phyloP scores from a whole-genome alignment of 208 protist genomes.

The Spongospora subterranea region DNA sequence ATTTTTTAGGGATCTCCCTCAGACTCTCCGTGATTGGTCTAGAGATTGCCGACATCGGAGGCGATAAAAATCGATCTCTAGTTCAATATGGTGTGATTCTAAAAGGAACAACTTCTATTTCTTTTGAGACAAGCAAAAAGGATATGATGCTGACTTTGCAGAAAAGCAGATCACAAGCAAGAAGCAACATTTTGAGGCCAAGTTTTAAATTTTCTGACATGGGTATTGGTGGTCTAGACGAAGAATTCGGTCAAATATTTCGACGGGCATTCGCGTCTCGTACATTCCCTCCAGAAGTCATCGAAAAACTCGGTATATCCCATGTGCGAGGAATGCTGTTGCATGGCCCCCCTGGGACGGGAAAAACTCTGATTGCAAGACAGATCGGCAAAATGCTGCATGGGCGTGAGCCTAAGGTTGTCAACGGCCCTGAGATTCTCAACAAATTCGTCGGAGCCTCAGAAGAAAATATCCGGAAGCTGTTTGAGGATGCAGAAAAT shows the following conservation, averaged over 20 bases:
- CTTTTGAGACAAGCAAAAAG: slow-evolving; percentile 19
- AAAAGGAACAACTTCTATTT: not conserved
- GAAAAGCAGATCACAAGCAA: not conserved
- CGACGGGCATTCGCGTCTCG: slow-evolving; percentile 95
- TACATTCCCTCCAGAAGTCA: slow-evolving; percentile 76
- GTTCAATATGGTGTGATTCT: not conserved
- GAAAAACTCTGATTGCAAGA: slow-evolving; percentile 99
- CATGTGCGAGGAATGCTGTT: slow-evolving; percentile 98
- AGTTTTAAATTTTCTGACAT: slow-evolving; percentile 60
- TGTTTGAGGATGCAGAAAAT: slow-evolving; percentile 96
- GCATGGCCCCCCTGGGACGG: slow-evolving; percentile 97
- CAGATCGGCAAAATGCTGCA: slow-evolving; percentile 99
- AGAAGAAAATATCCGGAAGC: slow-evolving; percentile 98
- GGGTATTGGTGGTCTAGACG: slow-evolving; percentile 70
- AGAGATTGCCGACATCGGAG: slow-evolving; percentile 18
- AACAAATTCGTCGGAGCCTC: slow-evolving; percentile 92
- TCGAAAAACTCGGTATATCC: slow-evolving; percentile 93
- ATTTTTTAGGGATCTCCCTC: not conserved
- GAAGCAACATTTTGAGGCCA: slow-evolving; percentile 33
- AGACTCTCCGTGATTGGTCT: not conserved
- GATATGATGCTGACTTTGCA: not conserved
- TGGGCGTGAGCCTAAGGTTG: slow-evolving; percentile 89
- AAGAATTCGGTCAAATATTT: slow-evolving; percentile 93
- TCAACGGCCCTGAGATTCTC: slow-evolving; percentile 98
- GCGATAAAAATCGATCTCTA: not conserved